phyloP scores from a whole-genome alignment of 2,329 filamentous ascomycete genomes.

The Blastomyces percursus region DNA sequence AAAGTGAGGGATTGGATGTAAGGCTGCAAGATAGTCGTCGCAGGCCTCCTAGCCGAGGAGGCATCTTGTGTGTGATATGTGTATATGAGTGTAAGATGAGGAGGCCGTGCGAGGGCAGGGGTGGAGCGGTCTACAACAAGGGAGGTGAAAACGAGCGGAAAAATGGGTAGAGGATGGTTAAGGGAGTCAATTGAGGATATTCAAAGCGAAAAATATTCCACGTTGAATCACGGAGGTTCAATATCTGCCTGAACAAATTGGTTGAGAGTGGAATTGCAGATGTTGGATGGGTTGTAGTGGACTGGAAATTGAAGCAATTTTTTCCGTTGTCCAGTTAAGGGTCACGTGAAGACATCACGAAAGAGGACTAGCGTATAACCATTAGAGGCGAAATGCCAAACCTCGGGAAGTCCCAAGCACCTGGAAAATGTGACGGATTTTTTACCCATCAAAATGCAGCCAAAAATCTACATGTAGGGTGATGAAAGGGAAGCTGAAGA shows the following conservation, averaged over 20 bases:
- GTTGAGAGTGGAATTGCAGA: not conserved
- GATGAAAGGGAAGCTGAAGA: not conserved
- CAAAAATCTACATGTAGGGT: not conserved
- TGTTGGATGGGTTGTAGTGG: not conserved
- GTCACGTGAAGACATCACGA: not conserved
- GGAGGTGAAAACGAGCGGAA: not conserved
- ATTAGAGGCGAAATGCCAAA: too few species aligned
- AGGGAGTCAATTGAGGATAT: not conserved
- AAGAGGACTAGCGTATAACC: not conserved
- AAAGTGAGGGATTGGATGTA: conserved; percentile 16
- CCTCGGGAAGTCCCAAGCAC: too few species aligned
- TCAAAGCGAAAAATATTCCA: not conserved
- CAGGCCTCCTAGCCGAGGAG: conserved; percentile 30
- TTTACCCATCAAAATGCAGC: too few species aligned
- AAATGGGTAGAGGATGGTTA: not conserved
- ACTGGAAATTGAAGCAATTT: conserved; percentile 2
- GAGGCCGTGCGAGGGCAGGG: not conserved
- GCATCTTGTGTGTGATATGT: conserved; percentile 21
- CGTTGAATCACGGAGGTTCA: not conserved
- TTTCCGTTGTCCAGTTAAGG: not conserved
- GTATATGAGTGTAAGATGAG: not conserved
- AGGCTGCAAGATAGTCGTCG: conserved; percentile 25
- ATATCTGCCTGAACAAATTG: not conserved
- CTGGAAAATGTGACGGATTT: too few species aligned
- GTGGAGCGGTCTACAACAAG: conserved; percentile 6